Evolutionary conservation across 2,329 filamentous ascomycete species (phyloP), one percentile per base, ranked within the genome.

Genomic region (Pezicula carpinea): DNA sequence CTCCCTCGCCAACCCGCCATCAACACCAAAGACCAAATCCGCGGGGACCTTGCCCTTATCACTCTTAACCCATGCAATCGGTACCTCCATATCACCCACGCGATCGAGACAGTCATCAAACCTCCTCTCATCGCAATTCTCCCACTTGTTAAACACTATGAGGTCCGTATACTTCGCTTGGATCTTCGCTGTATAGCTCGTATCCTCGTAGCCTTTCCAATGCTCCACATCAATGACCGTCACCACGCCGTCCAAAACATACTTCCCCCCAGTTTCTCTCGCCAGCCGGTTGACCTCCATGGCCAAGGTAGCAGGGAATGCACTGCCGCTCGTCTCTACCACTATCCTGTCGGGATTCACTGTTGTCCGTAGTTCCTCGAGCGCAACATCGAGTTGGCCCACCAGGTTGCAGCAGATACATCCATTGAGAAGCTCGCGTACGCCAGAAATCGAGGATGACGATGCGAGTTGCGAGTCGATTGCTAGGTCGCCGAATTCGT

Each of bases 341-440:
- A 99, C 82, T 66, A 99, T 93, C 46, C 93, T 80, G 64, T 96
- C 87, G 0, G 90, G 92, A 46, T 50, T 47, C 29, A 74, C 66
- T 13, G 64, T 66, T 19, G 71, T 66, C 43, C 79, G 78, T 34
- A 99, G 82, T 61, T 93, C 83, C 36, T 78, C 70, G 15, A 99
- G 82, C 1, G 92, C 91, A 40, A 86, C 82, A 50, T 82, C 80
- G 6, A 99, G 81, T 66, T 95, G 89, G 14, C 93, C 93, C 51
- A 99, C 92, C 21, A 97, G 85, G 65, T 97, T 97, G 73, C 93
- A 99, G 79, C 93, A 99, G 68, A 99, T 97, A 71, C 93, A 97
- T 56, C 92, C 93, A 66, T 96, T 95, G 45, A 99, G 83, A 1
- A 99, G 78, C 68, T 99, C 93, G 59, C 87, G 87, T 4, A 96